phyloP scores from a whole-genome alignment of 1,139 yeast genomes.

The Yamadazyma atmosphaerica region DNA sequence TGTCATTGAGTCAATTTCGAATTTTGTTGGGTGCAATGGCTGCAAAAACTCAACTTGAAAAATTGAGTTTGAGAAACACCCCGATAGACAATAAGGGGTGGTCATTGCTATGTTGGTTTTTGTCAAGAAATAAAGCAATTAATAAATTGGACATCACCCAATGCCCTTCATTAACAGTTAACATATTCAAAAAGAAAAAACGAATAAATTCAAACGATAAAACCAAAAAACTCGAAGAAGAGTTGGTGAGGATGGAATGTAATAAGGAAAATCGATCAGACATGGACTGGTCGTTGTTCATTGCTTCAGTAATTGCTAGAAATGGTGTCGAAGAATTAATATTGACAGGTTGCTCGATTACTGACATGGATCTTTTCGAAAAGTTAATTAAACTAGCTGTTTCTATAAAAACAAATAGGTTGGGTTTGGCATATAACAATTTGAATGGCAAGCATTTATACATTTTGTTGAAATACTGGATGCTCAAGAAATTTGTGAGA shows the following conservation, averaged over 20 bases:
- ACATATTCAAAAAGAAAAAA: conserved; percentile 49
- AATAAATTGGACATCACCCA: conserved; percentile 67
- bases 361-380: conserved; percentile 53
- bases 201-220: conserved; percentile 21
- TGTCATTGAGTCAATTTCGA: conserved; percentile 65
- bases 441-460: conserved; percentile 51
- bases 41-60: conserved; percentile 61
- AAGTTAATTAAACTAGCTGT: conserved; percentile 58
- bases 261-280: conserved; percentile 62
- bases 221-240: conserved; percentile 26
- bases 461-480: conserved; percentile 45
- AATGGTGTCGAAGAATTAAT: conserved; percentile 75
- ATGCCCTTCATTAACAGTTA: conserved; percentile 61
- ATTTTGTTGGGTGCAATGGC: conserved; percentile 61
- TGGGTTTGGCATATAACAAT: conserved; percentile 72
- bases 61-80: conserved; percentile 69
- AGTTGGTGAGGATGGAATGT: conserved; percentile 54
- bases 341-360: conserved; percentile 70
- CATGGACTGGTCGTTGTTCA: conserved; percentile 73
- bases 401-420: conserved; percentile 48
- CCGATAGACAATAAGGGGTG: conserved; percentile 70
- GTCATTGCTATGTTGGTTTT: conserved; percentile 68
- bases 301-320: conserved; percentile 65
- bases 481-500: conserved; percentile 34
- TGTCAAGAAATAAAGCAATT: conserved; percentile 58